These are phyloP conservation scores for Gracilaria caudata DNA, from an alignment of 23 red algal genomes.

Conservation along the genomic window DNA sequence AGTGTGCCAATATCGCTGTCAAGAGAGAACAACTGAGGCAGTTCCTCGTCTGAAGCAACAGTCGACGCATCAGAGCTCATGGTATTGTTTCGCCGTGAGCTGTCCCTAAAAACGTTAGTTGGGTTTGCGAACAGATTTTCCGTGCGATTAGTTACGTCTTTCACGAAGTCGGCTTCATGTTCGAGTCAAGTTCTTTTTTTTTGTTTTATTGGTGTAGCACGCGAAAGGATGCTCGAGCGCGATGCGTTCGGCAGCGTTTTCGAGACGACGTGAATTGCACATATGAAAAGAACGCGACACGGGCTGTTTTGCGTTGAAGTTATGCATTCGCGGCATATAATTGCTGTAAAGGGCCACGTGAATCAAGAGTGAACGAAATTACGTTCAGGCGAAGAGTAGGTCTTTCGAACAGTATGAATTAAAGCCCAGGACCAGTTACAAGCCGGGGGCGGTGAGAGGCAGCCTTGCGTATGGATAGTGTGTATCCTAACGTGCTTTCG, in stretches of 20 bases:
- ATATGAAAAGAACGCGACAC: neutral
- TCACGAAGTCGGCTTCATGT: neutral
- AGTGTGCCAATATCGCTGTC: neutral
- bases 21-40: constrained; percentile 4
- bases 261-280: neutral
- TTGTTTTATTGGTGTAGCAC: neutral
- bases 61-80: constrained; percentile 14
- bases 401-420: neutral
- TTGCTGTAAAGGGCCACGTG: neutral
- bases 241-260: neutral
- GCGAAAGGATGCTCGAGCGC: neutral
- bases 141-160: neutral
- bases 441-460: neutral
- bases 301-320: constrained; percentile 2
- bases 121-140: neutral
- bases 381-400: neutral
- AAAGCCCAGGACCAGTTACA: neutral
- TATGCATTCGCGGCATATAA: constrained; percentile 4
- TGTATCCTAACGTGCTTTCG: neutral
- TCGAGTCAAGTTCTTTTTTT: neutral
- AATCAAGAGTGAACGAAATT: neutral
- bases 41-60: constrained; percentile 6
- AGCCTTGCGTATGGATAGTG: neutral
- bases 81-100: neutral
- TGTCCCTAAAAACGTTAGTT: neutral